These are phyloP conservation scores for Collybia sordida DNA, from an alignment of 768 basidiomycete genomes.

Conservation along the genomic window DNA sequence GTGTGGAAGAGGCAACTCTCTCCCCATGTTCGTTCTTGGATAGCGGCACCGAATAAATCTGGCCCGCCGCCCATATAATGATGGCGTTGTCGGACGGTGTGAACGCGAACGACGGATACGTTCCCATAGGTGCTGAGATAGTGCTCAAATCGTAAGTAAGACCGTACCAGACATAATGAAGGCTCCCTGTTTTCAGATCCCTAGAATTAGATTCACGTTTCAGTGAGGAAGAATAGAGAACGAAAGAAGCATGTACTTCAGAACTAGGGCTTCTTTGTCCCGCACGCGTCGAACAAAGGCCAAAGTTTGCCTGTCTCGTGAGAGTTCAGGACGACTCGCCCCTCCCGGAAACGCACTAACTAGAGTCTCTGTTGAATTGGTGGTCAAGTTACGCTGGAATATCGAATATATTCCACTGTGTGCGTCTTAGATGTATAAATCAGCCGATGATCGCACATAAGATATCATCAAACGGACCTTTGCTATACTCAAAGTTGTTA, in stretches of 20 bases:
- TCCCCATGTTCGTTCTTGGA: constrained; percentile 52
- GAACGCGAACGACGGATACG: constrained; percentile 76
- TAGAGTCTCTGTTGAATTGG: constrained; percentile 46
- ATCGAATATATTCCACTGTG: constrained; percentile 73
- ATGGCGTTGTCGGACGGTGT: constrained; percentile 56
- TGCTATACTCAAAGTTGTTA: constrained; percentile 57
- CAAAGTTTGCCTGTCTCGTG: constrained; percentile 64
- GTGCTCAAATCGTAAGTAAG: constrained; percentile 64
- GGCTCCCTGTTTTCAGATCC: constrained; percentile 64
- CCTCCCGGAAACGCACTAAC: constrained; percentile 64
- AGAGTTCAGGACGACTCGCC: constrained; percentile 72
- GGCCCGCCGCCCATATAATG: constrained; percentile 74
- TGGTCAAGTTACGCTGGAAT: constrained; percentile 64
- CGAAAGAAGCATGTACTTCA: constrained; percentile 50
- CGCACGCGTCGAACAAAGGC: constrained; percentile 74
- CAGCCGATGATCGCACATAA: neutral
- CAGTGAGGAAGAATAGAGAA: neutral
- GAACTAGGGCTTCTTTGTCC: constrained; percentile 70
- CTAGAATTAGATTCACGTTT: constrained; percentile 34
- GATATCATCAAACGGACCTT: constrained; percentile 40
- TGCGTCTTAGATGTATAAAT: constrained; percentile 43
- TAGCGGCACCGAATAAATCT: constrained; percentile 65
- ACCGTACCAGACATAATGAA: constrained; percentile 66
- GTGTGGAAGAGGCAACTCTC: constrained; percentile 35
- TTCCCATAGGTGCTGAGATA: constrained; percentile 76